These are phyloP conservation scores for Cucurbita maxima DNA, from an alignment of 306 rosid species.

Conservation along the genomic window DNA sequence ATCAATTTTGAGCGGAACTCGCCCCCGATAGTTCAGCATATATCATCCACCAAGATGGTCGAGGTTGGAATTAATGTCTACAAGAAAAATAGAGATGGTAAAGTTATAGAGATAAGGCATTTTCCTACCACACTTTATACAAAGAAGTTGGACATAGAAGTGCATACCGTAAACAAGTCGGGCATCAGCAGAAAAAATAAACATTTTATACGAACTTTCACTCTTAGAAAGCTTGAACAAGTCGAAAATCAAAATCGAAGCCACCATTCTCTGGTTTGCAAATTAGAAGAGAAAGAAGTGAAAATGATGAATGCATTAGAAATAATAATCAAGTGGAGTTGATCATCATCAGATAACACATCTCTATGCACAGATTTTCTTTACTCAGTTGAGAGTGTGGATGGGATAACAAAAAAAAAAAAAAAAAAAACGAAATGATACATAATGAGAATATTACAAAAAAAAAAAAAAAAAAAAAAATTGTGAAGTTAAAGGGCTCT, in stretches of 20 bases:
- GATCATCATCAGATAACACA: not conserved
- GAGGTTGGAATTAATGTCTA: no score
- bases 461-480: not conserved
- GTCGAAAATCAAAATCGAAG: no score
- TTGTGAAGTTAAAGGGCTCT: not conserved
- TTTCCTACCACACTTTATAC: not conserved
- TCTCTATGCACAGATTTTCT: constrained; percentile 2
- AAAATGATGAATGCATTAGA: constrained; percentile 1
- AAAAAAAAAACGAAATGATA: not conserved
- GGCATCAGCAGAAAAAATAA: no score
- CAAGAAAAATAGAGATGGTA: not conserved
- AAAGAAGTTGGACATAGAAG: no score
- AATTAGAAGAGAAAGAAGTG: not conserved
- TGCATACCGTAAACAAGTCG: no score
- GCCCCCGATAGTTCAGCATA: no score
- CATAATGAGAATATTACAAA: not conserved
- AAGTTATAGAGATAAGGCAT: not conserved
- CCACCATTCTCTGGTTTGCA: not conserved
- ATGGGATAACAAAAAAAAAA: not conserved
- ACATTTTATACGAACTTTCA: no score
- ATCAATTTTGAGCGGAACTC: no score
- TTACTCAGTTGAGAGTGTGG: not conserved
- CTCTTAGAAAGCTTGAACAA: no score
- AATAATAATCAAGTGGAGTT: not conserved
- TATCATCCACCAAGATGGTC: no score